Percentiles rank a stretch among this genome's conserved stretches.
phyloP scores from a whole-genome alignment of 2,329 filamentous ascomycete species.

The Rhynchosporium agropyri region DNA sequence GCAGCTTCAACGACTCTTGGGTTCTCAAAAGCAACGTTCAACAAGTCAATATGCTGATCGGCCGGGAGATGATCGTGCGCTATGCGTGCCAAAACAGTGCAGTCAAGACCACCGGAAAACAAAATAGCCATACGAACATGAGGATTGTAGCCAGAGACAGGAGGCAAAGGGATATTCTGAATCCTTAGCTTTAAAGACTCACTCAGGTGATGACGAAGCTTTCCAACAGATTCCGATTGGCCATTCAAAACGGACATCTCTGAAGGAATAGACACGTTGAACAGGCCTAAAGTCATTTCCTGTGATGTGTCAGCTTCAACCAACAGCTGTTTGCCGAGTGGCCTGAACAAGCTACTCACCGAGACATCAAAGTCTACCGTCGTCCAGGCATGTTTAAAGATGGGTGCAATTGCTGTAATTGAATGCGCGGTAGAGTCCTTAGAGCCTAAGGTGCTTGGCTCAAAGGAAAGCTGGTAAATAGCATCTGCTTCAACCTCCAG shows the following conservation, averaged over 20 bases:
- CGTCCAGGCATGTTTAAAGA: slow-evolving; percentile 24
- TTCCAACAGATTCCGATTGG: slow-evolving; percentile 54
- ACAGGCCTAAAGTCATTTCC: slow-evolving; percentile 33
- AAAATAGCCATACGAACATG: slow-evolving; percentile 71
- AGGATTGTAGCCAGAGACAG: slow-evolving; percentile 38
- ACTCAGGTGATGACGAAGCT: slow-evolving; percentile 57
- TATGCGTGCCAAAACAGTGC: slow-evolving; percentile 81
- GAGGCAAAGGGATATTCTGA: slow-evolving; percentile 64
- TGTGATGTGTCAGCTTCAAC: slow-evolving; percentile 20
- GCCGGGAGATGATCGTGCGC: slow-evolving; percentile 73
- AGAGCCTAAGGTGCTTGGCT: background rate
- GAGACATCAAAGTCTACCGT: background rate
- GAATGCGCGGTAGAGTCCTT: background rate
- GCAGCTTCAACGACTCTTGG: slow-evolving; percentile 68
- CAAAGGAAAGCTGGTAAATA: slow-evolving; percentile 56
- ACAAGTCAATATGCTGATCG: slow-evolving; percentile 74
- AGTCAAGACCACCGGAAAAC: slow-evolving; percentile 94
- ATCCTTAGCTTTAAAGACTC: slow-evolving; percentile 67
- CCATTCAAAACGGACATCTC: slow-evolving; percentile 40
- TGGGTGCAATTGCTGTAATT: background rate
- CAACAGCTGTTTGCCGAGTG: background rate
- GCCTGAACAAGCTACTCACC: slow-evolving; percentile 4
- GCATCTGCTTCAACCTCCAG: slow-evolving; percentile 83
- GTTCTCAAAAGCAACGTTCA: slow-evolving; percentile 98
- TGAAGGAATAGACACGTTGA: slow-evolving; percentile 46